Base-by-base conservation (phyloP, 371 early-diverging fungal genomes). In the Rhizopus arrhizus region DNA sequence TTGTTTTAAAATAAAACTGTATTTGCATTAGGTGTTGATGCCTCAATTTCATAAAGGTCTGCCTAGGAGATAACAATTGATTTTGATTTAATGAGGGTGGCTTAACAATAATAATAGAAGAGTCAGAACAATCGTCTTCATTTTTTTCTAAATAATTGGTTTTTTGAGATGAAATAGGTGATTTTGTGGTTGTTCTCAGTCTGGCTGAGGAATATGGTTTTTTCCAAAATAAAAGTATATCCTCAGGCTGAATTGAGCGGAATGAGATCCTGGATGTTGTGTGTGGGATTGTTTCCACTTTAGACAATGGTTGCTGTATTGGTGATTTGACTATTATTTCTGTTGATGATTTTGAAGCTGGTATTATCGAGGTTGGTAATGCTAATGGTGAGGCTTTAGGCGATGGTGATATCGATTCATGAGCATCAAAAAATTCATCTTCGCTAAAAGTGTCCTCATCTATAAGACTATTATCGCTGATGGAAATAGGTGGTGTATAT, bases 381-480 rank as follows among this genome's bases (percentile, higher is more conserved):
- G 31, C 36, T 45, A n/a, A 35, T 40, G 32, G 48, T 45, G 49
- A 16, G 56, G 33, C 48, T n/a, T 40, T 22, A 7, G 58, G 42
- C 13, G 45, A 45, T 48, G 58, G 47, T 10, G 59, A 36, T 22
- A 56, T 22, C 3, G 59, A 16, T n/a, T 72, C 68, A 9, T 9
- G 54, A 1, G 70, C 72, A 51, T 75, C 75, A 59, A 59, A 75
- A 47, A 70, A 75, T 10, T 53, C 61, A 32, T 69, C 75, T 11
- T 61, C 56, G 13, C 53, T 54, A 22, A 22, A 2, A 22, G 22
- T 22, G 22, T 22, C 22, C 22, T 22, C 22, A 10, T 53, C 42
- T 28, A 15, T 28, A n/a, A n/a, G 12, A 22, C 10, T 28, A 4
- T 40, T 11, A 5, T 47, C 12, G 51, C 29, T 34, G 15, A 31